Conservation (phyloP, 306 rosid genomes). For the Casuarina equisetifolia region DNA sequence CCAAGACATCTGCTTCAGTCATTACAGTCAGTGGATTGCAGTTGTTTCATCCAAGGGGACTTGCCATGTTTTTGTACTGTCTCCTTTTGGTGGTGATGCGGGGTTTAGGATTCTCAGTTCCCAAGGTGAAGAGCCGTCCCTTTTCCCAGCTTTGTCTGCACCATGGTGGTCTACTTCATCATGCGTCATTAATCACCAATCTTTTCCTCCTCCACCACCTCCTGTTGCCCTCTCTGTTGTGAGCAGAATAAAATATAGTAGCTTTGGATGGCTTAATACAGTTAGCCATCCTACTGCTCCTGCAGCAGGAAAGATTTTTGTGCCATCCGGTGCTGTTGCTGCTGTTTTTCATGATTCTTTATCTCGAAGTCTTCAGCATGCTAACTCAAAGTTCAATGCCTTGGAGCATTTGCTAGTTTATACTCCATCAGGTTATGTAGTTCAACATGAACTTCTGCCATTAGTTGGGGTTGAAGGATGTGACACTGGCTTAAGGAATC, state of each 20-base stretch:
- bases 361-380: conserved; percentile 42
- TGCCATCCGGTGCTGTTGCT: conserved; percentile 93
- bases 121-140: conserved; percentile 63
- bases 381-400: conserved; percentile 48
- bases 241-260: conserved; percentile 88
- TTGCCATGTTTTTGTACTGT: conserved; percentile 76
- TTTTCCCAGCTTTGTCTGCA: conserved; percentile 61
- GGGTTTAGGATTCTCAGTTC: conserved; percentile 63
- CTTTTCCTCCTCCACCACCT: conserved; percentile 71
- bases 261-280: conserved; percentile 91
- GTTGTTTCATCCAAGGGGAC: conserved; percentile 92
- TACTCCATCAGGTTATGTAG: conserved; percentile 91
- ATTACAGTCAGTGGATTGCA: conserved; percentile 88
- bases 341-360: conserved; percentile 83
- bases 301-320: conserved; percentile 74
- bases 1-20: conserved; percentile 92
- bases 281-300: conserved; percentile 53
- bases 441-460: conserved; percentile 82
- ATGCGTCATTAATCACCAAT: conserved; percentile 49
- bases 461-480: conserved; percentile 60
- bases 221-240: conserved; percentile 76
- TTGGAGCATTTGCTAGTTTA: conserved; percentile 81
- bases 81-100: conserved; percentile 90
- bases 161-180: conserved; percentile 90
- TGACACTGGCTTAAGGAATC: conserved; percentile 41